Evolutionary conservation across 176 grass and related monocot genomes (phyloP), one percentile per base, ranked within the genome.

Genomic region (Thalia dealbata): DNA sequence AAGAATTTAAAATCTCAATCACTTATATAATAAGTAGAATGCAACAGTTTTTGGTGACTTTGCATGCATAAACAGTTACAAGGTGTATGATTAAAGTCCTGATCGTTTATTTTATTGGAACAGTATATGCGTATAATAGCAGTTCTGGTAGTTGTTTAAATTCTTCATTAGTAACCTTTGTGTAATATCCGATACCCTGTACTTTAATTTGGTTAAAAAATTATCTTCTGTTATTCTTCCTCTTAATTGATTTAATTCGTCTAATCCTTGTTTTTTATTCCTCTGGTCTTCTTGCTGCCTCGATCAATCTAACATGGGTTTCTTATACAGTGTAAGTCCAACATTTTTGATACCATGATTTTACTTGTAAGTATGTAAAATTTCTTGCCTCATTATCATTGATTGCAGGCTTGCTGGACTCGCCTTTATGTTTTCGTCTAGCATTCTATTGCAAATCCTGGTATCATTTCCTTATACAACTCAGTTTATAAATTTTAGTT

Each of bases 341-440:
- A 46, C 61, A 61, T 29, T 63, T 69, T 23, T 27, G 29, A 58
- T 61, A 29, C 19, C 14, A 30, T 66, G 54, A 16, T 60, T 50
- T 26, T 79, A 15, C 43, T 35, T 77, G 42, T 74, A 78, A 35
- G 4, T 3, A 69, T 74, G 56, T 41, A 0, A 44, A 75, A n/a
- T n/a, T 15, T 55, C 6, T 24, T 44, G 54, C 32, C 52, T 11
- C 61, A 41, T 69, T 79, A 26, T 18, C 79, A 75, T 72, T 63
- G 32, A 9, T 61, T 82, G 78, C 87, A 97, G 95, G 50, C 87
- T 97, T 0, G 89, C 79, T 88, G 95, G 85, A 84, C 85, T 97
- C 43, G 95, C 90, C 0, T 92, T 90, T 90, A 97, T 97, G 95
- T 97, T 91, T 74, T 97, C 95, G 3, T 78, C 95, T 21, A 97